phyloP scores from a whole-genome alignment of 768 basidiomycete genomes.

The Serendipita sp. region DNA sequence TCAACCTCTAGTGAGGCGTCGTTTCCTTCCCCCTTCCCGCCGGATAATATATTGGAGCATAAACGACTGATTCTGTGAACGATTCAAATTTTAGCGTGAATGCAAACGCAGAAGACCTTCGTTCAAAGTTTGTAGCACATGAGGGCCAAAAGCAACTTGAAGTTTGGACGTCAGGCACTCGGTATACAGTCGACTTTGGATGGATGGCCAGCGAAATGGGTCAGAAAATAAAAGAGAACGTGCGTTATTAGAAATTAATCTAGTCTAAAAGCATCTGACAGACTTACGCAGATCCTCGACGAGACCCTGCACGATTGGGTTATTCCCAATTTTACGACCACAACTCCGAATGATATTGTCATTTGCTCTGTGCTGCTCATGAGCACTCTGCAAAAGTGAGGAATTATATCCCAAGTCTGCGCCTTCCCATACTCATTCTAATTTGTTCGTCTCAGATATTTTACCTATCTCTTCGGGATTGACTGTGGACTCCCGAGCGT shows the following conservation, averaged over 20 bases:
- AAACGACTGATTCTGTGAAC: neutral
- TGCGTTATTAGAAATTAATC: neutral
- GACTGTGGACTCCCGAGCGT: conserved; percentile 30
- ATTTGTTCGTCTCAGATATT: too few relatives aligned
- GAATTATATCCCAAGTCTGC: neutral
- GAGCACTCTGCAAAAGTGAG: conserved; percentile 23
- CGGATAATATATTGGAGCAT: neutral
- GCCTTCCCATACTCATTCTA: neutral
- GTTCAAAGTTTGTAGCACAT: conserved; percentile 24
- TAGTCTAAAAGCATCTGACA: neutral
- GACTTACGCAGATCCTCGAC: conserved; percentile 8
- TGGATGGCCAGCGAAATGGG: conserved; percentile 16
- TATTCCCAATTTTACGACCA: conserved; percentile 30
- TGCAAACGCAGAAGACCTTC: conserved; percentile 21
- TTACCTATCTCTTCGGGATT: conserved; percentile 21
- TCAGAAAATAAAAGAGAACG: neutral
- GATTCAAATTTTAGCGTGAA: conserved; percentile 13
- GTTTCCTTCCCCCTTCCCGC: neutral
- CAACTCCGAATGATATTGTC: conserved; percentile 25
- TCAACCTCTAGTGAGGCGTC: conserved; percentile 21
- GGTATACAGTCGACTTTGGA: conserved; percentile 22
- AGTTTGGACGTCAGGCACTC: conserved; percentile 14
- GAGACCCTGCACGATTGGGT: conserved; percentile 25
- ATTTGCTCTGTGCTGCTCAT: conserved; percentile 28
- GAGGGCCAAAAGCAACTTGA: conserved; percentile 22